Evolutionary conservation across 2,329 filamentous ascomycete genomes (phyloP).

Genomic region (Venturia effusa): DNA sequence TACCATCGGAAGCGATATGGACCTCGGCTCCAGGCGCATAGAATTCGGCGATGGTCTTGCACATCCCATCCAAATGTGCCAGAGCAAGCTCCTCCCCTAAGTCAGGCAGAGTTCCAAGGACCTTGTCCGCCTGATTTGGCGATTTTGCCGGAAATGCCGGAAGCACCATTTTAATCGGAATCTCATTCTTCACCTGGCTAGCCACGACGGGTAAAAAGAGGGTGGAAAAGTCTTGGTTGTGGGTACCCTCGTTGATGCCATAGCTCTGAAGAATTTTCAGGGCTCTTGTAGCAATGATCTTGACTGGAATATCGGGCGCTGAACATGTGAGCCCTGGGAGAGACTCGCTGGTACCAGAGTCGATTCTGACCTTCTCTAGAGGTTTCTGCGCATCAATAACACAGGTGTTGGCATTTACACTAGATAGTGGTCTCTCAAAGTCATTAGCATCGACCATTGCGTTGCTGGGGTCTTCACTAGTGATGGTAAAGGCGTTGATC

Average conservation of each 20-base stretch:
- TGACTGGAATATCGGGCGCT: not conserved
- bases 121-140: conserved; percentile 44
- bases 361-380: not conserved
- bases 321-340: not conserved
- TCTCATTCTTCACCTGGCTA: conserved; percentile 11
- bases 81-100: conserved; percentile 34
- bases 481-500: not conserved
- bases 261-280: conserved; percentile 19
- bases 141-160: conserved; percentile 46
- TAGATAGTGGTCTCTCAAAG: not conserved
- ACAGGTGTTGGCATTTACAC: not conserved
- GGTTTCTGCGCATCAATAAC: not conserved
- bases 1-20: conserved; percentile 33
- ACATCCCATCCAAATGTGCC: conserved; percentile 29
- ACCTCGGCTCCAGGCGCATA: conserved; percentile 31
- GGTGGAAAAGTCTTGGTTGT: conserved; percentile 15
- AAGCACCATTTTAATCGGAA: conserved; percentile 12
- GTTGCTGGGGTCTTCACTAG: not conserved
- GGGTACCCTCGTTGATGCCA: conserved; percentile 19
- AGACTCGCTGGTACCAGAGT: not conserved
- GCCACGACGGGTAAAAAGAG: conserved; percentile 16
- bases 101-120: conserved; percentile 37
- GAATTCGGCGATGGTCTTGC: conserved; percentile 26
- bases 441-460: not conserved
- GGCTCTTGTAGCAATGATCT: conserved; percentile 11